Evolutionary conservation across 2,329 filamentous ascomycete species (phyloP).

Genomic region (Chaetomium olivaceum): DNA sequence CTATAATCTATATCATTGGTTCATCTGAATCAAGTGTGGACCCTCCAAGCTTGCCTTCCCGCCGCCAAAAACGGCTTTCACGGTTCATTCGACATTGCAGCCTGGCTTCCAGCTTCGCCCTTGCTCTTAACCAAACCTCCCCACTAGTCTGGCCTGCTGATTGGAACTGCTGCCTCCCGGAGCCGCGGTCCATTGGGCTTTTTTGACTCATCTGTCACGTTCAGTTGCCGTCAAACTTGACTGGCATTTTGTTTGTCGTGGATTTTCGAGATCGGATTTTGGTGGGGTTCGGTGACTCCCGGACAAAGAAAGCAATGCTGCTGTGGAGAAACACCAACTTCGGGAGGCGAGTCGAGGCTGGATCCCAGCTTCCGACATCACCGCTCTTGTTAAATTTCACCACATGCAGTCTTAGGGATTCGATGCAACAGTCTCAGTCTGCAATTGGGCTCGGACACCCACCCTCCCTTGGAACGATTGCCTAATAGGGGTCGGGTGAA

Average conservation of each 20-base stretch:
- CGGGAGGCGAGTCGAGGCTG: neutral
- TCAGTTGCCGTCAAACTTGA: neutral
- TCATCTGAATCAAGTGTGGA: neutral
- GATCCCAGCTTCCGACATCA: neutral
- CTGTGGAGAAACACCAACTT: neutral
- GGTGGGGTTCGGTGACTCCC: neutral
- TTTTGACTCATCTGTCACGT: slow-evolving; percentile 28
- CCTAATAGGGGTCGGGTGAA: slow-evolving; percentile 15
- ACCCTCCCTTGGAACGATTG: slow-evolving; percentile 12
- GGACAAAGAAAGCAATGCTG: neutral
- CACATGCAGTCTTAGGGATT: slow-evolving; percentile 6
- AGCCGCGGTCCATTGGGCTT: slow-evolving; percentile 4
- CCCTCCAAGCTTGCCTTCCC: neutral
- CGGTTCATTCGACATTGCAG: slow-evolving; percentile 2
- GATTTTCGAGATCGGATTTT: neutral
- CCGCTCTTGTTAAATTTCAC: slow-evolving; percentile 16
- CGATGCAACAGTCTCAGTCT: slow-evolving; percentile 14
- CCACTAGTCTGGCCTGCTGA: neutral
- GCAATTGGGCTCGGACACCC: slow-evolving; percentile 9
- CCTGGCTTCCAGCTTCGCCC: slow-evolving; percentile 5
- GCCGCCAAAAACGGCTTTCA: slow-evolving; percentile 1
- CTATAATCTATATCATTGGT: neutral
- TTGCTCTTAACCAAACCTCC: neutral
- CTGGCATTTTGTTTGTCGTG: neutral
- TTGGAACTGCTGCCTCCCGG: slow-evolving; percentile 19